These are phyloP conservation scores for Gomphus bonarii DNA, from an alignment of 1,284 basidiomycete species.

Conservation along the genomic window DNA sequence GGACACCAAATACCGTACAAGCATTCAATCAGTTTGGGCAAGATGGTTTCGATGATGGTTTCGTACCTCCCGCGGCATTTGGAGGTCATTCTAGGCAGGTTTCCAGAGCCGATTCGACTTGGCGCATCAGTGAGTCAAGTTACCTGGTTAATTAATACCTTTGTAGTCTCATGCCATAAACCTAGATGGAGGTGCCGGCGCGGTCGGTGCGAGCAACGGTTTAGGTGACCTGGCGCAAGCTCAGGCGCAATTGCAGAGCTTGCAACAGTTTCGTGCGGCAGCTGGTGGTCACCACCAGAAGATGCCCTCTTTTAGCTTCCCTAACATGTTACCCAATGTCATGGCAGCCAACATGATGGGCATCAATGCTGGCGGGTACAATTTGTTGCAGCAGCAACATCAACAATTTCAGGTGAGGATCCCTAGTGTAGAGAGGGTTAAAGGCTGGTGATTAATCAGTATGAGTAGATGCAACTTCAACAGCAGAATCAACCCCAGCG, in stretches of 20 bases:
- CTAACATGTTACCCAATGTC: slow-evolving; percentile 92
- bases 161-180: slow-evolving; percentile 13
- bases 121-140: slow-evolving; percentile 70
- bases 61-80: slow-evolving; percentile 40
- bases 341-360: slow-evolving; percentile 94
- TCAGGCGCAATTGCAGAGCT: slow-evolving; percentile 92
- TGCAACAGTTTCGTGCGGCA: slow-evolving; percentile 95
- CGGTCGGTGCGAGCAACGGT: slow-evolving; percentile 50
- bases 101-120: slow-evolving; percentile 72
- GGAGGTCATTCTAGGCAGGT: slow-evolving; percentile 69
- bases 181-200: slow-evolving; percentile 64
- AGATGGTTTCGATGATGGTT: slow-evolving; percentile 72
- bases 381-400: slow-evolving; percentile 77
- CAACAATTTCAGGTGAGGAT: slow-evolving; percentile 40
- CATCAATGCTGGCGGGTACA: slow-evolving; percentile 70
- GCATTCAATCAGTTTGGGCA: slow-evolving; percentile 39
- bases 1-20: slow-evolving; percentile 33
- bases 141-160: neutral
- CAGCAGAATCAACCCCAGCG: slow-evolving; percentile 86
- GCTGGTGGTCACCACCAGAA: slow-evolving; percentile 93
- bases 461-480: slow-evolving; percentile 68
- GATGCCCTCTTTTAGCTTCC: slow-evolving; percentile 96
- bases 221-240: slow-evolving; percentile 83
- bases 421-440: slow-evolving; percentile 37
- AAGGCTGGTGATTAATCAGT: slow-evolving; percentile 1